A percentile compares a stretch with the other conserved stretches of the same genome.
phyloP scores from a whole-genome alignment of 1,139 yeast species.

The Trichomonascaceae sp. region DNA sequence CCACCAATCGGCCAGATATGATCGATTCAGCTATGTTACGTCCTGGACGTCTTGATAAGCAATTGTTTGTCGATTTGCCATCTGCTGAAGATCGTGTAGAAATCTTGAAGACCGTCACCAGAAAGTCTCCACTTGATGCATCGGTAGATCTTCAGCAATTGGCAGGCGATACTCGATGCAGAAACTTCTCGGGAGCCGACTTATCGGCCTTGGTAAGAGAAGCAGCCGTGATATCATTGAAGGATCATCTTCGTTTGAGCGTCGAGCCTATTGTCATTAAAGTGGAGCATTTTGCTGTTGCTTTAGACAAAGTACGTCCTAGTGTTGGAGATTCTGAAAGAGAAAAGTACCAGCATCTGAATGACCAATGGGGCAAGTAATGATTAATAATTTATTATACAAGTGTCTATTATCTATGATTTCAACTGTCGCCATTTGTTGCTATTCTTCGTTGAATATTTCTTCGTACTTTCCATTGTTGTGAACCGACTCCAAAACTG shows the following conservation, averaged over 20 bases:
- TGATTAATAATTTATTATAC: neutral
- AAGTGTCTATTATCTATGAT: neutral
- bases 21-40: slow-evolving; percentile 97
- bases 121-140: slow-evolving; percentile 64
- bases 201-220: slow-evolving; percentile 86
- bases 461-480: slow-evolving; percentile 56
- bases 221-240: slow-evolving; percentile 84
- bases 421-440: neutral
- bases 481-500: slow-evolving; percentile 45
- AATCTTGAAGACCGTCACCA: slow-evolving; percentile 70
- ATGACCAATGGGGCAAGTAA: slow-evolving; percentile 14
- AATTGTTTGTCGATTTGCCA: slow-evolving; percentile 86
- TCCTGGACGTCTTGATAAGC: slow-evolving; percentile 94
- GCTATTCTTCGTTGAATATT: slow-evolving; percentile 30
- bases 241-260: slow-evolving; percentile 37
- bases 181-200: slow-evolving; percentile 95
- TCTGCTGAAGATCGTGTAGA: slow-evolving; percentile 69
- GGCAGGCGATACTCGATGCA: slow-evolving; percentile 72
- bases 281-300: slow-evolving; percentile 58
- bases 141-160: slow-evolving; percentile 56
- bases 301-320: slow-evolving; percentile 73
- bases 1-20: slow-evolving; percentile 97
- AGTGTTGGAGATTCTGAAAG: slow-evolving; percentile 89
- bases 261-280: slow-evolving; percentile 38
- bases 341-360: slow-evolving; percentile 54